Percentiles rank a stretch among this genome's conserved stretches.
These are phyloP conservation scores for Parachaetomium inaequale DNA, from an alignment of 495 filamentous ascomycete genomes.

Conservation along the genomic window DNA sequence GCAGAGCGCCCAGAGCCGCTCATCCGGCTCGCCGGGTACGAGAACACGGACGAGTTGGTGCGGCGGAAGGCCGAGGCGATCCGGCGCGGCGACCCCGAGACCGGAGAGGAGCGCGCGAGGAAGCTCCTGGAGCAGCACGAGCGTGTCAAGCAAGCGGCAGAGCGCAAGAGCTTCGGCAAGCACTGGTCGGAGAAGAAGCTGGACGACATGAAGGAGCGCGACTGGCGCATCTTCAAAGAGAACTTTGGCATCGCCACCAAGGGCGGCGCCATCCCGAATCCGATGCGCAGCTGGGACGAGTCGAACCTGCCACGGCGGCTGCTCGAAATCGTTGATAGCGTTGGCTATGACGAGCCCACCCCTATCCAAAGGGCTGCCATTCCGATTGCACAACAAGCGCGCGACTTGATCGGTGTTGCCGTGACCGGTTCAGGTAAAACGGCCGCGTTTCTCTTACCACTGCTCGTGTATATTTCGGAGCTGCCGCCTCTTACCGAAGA, in stretches of 20 bases:
- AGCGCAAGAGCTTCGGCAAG: conserved; percentile 72
- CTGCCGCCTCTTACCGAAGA: conserved; percentile 78
- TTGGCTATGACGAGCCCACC: conserved; percentile 91
- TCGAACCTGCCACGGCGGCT: conserved; percentile 75
- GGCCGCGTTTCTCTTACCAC: conserved; percentile 86
- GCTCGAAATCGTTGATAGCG: conserved; percentile 75
- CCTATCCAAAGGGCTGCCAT: conserved; percentile 93
- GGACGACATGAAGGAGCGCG: conserved; percentile 93
- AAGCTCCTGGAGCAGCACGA: conserved; percentile 78
- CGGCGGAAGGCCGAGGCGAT: conserved; percentile 75
- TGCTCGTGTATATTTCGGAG: conserved; percentile 95
- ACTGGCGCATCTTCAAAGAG: conserved; percentile 99
- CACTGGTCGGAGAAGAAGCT: conserved; percentile 98
- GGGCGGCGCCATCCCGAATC: conserved; percentile 83
- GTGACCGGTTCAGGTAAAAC: conserved; percentile 99
- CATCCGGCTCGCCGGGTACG: conserved; percentile 79
- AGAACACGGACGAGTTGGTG: conserved; percentile 64
- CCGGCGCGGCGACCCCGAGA: conserved; percentile 72
- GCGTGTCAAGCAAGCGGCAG: conserved; percentile 59
- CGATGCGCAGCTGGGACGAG: conserved; percentile 94
- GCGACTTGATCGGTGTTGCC: conserved; percentile 96
- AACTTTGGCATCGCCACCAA: conserved; percentile 97
- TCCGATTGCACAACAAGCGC: conserved; percentile 86
- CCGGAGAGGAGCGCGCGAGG: conserved; percentile 70
- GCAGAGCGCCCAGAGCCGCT: conserved; percentile 60